Evolutionary conservation across 2,329 filamentous ascomycete genomes (phyloP).

Genomic region (Ophiostoma tasmaniense): DNA sequence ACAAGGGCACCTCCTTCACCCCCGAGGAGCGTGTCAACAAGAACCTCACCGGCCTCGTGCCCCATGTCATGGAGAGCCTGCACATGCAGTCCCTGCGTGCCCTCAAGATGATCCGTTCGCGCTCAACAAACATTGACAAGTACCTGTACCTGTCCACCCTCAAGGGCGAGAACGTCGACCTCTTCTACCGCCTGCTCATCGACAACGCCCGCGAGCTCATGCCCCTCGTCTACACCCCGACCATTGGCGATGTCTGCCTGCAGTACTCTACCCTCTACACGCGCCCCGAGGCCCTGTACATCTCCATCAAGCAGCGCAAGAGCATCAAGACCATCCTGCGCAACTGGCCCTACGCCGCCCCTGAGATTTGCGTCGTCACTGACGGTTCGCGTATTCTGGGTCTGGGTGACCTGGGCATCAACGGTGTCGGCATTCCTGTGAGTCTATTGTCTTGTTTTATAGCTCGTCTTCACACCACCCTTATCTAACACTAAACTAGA

Average conservation of each 20-base stretch:
- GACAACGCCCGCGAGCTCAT: constrained; percentile 68
- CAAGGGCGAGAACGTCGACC: constrained; percentile 66
- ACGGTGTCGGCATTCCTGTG: constrained; percentile 94
- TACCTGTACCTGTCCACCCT: constrained; percentile 73
- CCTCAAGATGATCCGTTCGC: constrained; percentile 64
- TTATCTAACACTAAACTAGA: constrained; percentile 33
- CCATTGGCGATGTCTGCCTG: constrained; percentile 91
- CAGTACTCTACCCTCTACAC: constrained; percentile 96
- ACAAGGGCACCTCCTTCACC: constrained; percentile 57
- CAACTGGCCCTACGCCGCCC: constrained; percentile 85
- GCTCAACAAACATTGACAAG: constrained; percentile 66
- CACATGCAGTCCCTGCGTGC: constrained; percentile 56
- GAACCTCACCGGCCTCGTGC: constrained; percentile 58
- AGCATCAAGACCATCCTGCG: constrained; percentile 79
- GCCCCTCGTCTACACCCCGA: constrained; percentile 79
- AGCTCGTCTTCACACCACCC: not conserved
- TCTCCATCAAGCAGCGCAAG: constrained; percentile 89
- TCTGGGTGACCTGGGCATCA: constrained; percentile 89
- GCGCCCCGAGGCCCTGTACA: constrained; percentile 88
- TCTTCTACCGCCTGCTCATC: constrained; percentile 76
- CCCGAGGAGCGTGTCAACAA: constrained; percentile 55
- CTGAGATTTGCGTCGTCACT: constrained; percentile 94
- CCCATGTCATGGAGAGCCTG: constrained; percentile 53
- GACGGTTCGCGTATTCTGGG: constrained; percentile 90
- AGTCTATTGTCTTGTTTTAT: constrained; percentile 28